Base-by-base conservation (phyloP, 2,329 filamentous ascomycete species). In the Aspergillus calidoustus region DNA sequence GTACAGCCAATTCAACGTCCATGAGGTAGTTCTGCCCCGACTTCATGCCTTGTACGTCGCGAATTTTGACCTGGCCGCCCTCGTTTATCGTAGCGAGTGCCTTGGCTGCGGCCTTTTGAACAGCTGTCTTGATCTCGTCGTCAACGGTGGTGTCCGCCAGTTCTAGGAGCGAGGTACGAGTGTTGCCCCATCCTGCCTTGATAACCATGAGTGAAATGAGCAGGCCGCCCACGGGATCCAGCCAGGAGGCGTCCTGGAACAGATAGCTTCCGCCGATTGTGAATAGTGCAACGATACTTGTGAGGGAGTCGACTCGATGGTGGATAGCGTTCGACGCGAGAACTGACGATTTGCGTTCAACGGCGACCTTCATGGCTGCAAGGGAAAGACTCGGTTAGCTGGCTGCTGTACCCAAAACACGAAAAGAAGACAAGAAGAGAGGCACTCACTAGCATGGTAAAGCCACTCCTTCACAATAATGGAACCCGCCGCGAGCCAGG, bases 381-480 rank as follows among this genome's bases (percentile, higher is more conserved):
- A 15, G 25, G 11, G 17, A 47, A 1, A 34, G 13, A 19, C 7
- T 19, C 4, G 49, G 31, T 59, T 38, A 54, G 57, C 30, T 19
- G 6, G 9, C 19, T 43, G n/a, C 28, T 5, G 22, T 9, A 30
- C 23, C 30, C 23, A 30, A 22, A 15, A 38, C 13, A n/a, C 28
- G 11, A 7, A 34, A 17, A n/a, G 19, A 9, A 25, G 11, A 7
- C 25, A 17, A n/a, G 19, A 9, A 25, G 23, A 54, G 11, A 43
- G 11, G n/a, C 46, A 87, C 91, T 83, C 87, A 95, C 94, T 99
- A 66, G 94, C 92, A 82, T 91, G 89, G 75, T 98, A 99, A 28
- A 99, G 82, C 92, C 93, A 99, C 79, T 99, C 95, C 80, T 99
- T 99, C 71, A 98, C 82, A 28, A 92, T 78, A 60, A 99, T 95